Evolutionary conservation across 2,329 filamentous ascomycete genomes (phyloP).

Genomic region (Aspergillus ochraceoroseus): DNA sequence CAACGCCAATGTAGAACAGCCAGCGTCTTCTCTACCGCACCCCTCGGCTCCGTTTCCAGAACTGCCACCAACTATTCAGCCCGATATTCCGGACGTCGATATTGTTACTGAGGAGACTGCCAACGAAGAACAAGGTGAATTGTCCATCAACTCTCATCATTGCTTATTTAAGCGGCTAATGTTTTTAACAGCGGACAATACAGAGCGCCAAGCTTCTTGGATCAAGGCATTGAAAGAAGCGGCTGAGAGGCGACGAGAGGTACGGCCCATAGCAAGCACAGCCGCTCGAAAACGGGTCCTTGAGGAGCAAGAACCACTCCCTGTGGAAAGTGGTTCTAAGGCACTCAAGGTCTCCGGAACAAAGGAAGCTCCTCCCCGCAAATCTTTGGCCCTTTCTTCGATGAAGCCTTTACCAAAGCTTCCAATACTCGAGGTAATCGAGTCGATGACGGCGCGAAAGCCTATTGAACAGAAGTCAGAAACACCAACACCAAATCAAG

Average conservation of each 20-base stretch:
- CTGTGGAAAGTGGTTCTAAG: constrained; percentile 22
- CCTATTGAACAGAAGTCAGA: constrained; percentile 21
- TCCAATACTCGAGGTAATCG: constrained; percentile 34
- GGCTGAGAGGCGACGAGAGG: constrained; percentile 24
- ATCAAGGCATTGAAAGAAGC: constrained; percentile 22
- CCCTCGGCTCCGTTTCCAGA: background rate
- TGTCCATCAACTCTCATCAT: background rate
- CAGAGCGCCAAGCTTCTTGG: constrained; percentile 18
- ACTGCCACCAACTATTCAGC: background rate
- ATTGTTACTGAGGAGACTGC: background rate
- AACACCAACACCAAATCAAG: constrained; percentile 23
- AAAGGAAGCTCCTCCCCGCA: constrained; percentile 17
- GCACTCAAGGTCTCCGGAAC: constrained; percentile 23
- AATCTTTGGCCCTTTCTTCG: constrained; percentile 30
- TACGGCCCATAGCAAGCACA: constrained; percentile 10
- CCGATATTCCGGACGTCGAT: background rate
- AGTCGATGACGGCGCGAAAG: constrained; percentile 27
- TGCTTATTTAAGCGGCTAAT: constrained; percentile 1
- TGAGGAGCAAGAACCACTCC: constrained; percentile 21
- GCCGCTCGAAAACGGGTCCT: constrained; percentile 29
- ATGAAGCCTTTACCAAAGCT: constrained; percentile 32
- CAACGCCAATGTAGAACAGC: background rate
- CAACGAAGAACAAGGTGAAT: constrained; percentile 3
- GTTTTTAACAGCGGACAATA: constrained; percentile 7
- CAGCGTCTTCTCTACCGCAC: background rate